Conservation (phyloP, 129 eudicot genomes). For the Mikania micrantha region DNA sequence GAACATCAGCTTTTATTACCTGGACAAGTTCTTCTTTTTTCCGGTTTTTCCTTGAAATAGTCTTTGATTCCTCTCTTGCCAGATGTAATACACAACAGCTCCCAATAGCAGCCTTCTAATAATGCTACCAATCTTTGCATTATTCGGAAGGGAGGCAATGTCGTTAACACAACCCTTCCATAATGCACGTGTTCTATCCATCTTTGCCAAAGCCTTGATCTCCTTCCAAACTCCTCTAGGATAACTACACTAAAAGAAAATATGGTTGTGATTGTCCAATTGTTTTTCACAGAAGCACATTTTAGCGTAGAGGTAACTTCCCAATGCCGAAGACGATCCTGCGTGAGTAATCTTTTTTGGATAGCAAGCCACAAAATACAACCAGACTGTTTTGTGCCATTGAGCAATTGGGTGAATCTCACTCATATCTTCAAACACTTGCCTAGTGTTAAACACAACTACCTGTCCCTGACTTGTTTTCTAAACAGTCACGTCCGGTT, state of each 20-base stretch:
- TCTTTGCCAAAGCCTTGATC: too few species aligned
- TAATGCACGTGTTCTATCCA: not conserved
- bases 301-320: not conserved
- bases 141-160: not conserved
- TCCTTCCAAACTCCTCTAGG: too few species aligned
- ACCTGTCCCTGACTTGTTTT: too few species aligned
- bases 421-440: not conserved
- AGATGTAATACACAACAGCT: not conserved
- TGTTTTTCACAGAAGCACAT: not conserved
- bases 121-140: not conserved
- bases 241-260: not conserved
- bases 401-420: too few species aligned
- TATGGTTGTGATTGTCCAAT: not conserved
- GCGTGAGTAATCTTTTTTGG: not conserved
- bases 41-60: not conserved
- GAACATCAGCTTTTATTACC: too few species aligned
- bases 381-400: not conserved
- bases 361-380: not conserved
- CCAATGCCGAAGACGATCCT: not conserved
- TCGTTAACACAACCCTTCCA: not conserved
- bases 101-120: not conserved
- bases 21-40: too few species aligned
- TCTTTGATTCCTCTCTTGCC: not conserved
- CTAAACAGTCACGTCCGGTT: too few species aligned
- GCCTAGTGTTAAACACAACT: too few species aligned